phyloP scores from a whole-genome alignment of 2,329 filamentous ascomycete species.

The Penicillium sp. region DNA sequence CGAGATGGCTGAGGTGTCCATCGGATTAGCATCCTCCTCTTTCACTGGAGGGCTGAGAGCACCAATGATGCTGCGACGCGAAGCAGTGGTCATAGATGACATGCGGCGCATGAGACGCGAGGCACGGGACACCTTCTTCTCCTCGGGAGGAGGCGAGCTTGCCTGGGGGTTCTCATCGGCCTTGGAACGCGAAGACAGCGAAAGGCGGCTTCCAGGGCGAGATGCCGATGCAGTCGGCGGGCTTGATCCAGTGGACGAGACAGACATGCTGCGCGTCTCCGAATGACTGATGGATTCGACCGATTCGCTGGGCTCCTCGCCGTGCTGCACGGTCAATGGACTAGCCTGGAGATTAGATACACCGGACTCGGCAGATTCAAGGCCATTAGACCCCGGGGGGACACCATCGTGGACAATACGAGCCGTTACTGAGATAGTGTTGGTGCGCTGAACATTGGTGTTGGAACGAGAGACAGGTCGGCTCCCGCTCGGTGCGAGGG shows the following conservation, averaged over 20 bases:
- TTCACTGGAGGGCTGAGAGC: constrained; percentile 35
- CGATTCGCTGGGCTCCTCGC: constrained; percentile 27
- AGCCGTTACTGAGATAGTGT: constrained; percentile 84
- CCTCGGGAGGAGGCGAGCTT: constrained; percentile 37
- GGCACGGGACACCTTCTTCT: constrained; percentile 53
- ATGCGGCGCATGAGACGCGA: constrained; percentile 63
- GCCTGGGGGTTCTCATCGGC: constrained; percentile 30
- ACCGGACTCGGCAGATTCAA: constrained; percentile 28
- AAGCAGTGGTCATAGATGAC: constrained; percentile 53
- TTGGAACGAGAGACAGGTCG: constrained; percentile 28
- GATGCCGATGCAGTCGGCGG: constrained; percentile 26
- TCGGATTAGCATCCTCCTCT: constrained; percentile 26
- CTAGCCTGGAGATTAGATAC: constrained; percentile 49
- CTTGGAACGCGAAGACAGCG: constrained; percentile 36
- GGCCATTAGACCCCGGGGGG: constrained; percentile 33
- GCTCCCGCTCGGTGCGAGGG: constrained; percentile 30
- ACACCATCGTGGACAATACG: constrained; percentile 66
- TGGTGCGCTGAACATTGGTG: constrained; percentile 36
- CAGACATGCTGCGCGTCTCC: constrained; percentile 36
- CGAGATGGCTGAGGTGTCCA: constrained; percentile 25
- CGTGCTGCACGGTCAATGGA: constrained; percentile 60
- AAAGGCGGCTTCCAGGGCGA: constrained; percentile 40
- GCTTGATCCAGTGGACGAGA: constrained; percentile 38
- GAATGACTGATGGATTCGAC: constrained; percentile 20
- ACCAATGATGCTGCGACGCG: constrained; percentile 46